A percentile compares a stretch with the other conserved stretches of the same genome.
These are phyloP conservation scores for Fennellomyces sp. DNA, from an alignment of 371 early-diverging fungal genomes.

Conservation along the genomic window DNA sequence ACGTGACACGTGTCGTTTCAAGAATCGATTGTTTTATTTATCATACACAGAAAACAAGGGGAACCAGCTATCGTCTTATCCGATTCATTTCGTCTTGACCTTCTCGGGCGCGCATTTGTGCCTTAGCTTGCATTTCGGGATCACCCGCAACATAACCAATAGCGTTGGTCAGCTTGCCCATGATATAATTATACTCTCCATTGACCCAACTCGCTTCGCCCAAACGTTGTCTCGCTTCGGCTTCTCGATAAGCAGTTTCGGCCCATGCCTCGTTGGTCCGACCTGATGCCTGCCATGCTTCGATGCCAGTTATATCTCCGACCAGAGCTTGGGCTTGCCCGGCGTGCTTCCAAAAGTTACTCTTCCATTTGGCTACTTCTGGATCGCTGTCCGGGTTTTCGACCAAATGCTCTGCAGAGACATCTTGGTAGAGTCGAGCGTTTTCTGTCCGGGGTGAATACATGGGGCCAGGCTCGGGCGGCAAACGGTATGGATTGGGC, in stretches of 20 bases:
- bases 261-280: slow-evolving; percentile 25
- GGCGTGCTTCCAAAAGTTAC: slow-evolving; percentile 34
- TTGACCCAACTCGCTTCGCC: slow-evolving; percentile 40
- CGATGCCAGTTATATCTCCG: slow-evolving; percentile 28
- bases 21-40: too few relatives aligned
- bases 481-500: neutral
- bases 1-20: too few relatives aligned
- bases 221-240: slow-evolving; percentile 17
- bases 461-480: neutral
- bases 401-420: slow-evolving; percentile 1
- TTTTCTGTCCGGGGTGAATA: neutral
- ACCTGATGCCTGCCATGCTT: slow-evolving; percentile 29
- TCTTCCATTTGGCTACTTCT: slow-evolving; percentile 22
- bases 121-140: slow-evolving; percentile 41
- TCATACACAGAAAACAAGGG: neutral
- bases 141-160: slow-evolving; percentile 48
- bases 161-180: slow-evolving; percentile 34
- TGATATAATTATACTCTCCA: slow-evolving; percentile 44
- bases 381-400: slow-evolving; percentile 23
- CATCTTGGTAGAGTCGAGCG: neutral
- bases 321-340: slow-evolving; percentile 34
- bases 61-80: neutral
- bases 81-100: slow-evolving; percentile 33
- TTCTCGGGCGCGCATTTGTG: slow-evolving; percentile 23
- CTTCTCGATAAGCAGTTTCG: slow-evolving; percentile 26